Evolutionary conservation across 176 grass and related monocot genomes (phyloP).

Genomic region (Paspalum vaginatum): DNA sequence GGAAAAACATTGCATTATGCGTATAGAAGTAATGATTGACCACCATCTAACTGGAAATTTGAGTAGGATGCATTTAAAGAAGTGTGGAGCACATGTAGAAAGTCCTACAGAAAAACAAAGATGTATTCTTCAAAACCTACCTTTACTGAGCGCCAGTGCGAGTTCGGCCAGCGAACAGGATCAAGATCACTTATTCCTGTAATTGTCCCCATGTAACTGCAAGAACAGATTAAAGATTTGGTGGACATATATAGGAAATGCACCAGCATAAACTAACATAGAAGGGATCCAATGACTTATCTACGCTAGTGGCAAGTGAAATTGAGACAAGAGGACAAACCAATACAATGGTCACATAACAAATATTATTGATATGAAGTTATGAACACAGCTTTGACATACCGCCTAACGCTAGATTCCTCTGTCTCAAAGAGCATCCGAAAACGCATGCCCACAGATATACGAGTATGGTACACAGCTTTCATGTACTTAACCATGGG

Average conservation of each 20-base stretch:
- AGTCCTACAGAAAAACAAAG: constrained; percentile 1
- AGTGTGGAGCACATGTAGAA: constrained; percentile 1
- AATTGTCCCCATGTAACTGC: constrained; percentile 98
- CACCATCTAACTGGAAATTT: background rate
- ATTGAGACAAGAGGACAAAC: background rate
- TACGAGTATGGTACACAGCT: constrained; percentile 89
- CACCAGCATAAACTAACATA: background rate
- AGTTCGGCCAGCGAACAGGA: constrained; percentile 87
- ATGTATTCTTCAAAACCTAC: constrained; percentile 44
- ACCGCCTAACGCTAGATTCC: constrained; percentile 95
- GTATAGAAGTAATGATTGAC: constrained; percentile 24
- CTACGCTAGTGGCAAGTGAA: constrained; percentile 6
- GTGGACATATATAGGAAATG: constrained; percentile 21
- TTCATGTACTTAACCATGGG: constrained; percentile 85
- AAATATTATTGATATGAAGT: constrained; percentile 27
- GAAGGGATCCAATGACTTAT: constrained; percentile 5
- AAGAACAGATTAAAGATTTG: constrained; percentile 7
- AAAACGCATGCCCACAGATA: constrained; percentile 97
- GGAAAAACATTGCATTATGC: constrained; percentile 1
- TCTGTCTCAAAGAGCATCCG: constrained; percentile 99
- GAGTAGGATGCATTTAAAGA: background rate
- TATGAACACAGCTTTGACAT: constrained; percentile 40
- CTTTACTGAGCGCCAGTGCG: constrained; percentile 97
- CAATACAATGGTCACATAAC: background rate
- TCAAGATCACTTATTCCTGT: constrained; percentile 96